phyloP scores from a whole-genome alignment of 495 filamentous ascomycete species.

The Talaromyces thailandensis region DNA sequence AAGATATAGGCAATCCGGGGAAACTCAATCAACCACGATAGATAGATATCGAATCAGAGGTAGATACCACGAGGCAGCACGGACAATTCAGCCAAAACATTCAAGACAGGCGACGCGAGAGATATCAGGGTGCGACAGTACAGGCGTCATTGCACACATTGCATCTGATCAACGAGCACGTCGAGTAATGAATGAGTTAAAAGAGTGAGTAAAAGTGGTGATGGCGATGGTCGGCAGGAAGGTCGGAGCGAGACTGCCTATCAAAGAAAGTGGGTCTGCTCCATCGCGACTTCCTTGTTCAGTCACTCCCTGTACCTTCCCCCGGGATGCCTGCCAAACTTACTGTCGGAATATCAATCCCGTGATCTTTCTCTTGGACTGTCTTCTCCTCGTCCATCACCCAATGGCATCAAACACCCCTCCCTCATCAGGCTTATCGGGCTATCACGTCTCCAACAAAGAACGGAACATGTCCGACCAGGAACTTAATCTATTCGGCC shows the following conservation, averaged over 20 bases:
- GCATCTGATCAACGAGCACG: neutral
- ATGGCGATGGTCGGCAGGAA: neutral
- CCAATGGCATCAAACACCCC: neutral
- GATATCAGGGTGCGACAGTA: neutral
- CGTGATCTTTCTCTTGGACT: neutral
- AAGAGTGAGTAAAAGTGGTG: neutral
- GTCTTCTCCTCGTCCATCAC: neutral
- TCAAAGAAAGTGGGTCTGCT: neutral
- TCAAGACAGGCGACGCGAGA: neutral
- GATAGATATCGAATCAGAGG: neutral
- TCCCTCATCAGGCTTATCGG: neutral
- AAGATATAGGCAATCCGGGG: neutral
- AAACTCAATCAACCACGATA: neutral
- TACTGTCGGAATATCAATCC: neutral
- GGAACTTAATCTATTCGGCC: neutral
- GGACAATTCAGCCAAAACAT: neutral
- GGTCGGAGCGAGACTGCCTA: slow-evolving; percentile 2
- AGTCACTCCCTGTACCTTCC: neutral
- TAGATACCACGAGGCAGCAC: neutral
- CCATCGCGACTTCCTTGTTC: neutral
- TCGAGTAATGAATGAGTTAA: neutral
- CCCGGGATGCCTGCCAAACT: neutral
- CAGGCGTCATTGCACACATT: neutral
- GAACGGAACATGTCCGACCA: neutral
- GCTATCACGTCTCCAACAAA: neutral